Evolutionary conservation across 2,329 filamentous ascomycete genomes (phyloP).

Genomic region (Oidium heveae): DNA sequence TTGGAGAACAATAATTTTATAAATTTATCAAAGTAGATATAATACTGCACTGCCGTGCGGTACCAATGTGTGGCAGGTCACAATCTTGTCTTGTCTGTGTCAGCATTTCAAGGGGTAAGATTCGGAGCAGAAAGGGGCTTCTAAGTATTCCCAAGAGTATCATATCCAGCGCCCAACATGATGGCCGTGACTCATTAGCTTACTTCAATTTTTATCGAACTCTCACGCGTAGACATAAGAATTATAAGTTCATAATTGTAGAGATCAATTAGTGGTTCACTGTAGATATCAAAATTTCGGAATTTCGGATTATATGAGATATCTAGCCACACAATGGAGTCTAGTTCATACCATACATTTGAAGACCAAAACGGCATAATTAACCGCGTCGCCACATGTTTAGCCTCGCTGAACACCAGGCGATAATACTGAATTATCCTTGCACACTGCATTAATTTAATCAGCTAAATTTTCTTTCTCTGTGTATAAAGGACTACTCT

Average conservation of each 20-base stretch:
- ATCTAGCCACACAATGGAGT: background rate
- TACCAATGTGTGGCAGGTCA: background rate
- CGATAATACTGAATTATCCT: too few relatives aligned
- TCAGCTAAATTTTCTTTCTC: too few relatives aligned
- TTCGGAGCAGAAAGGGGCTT: background rate
- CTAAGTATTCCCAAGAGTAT: background rate
- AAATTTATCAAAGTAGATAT: background rate
- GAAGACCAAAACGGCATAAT: background rate
- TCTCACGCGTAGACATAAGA: too few relatives aligned
- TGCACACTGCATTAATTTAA: too few relatives aligned
- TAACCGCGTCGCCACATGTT: background rate
- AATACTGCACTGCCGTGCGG: background rate
- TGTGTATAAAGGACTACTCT: too few relatives aligned
- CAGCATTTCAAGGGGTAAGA: conserved; percentile 1
- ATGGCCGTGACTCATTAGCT: too few relatives aligned
- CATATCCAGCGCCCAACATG: background rate
- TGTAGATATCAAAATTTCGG: background rate
- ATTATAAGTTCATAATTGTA: too few relatives aligned
- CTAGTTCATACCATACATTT: background rate
- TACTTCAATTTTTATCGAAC: too few relatives aligned
- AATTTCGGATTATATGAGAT: background rate
- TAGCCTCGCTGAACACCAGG: too few relatives aligned
- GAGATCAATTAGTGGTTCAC: too few relatives aligned
- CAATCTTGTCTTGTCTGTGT: background rate
- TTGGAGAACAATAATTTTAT: background rate